A percentile compares a stretch with the other conserved stretches of the same genome.
These are phyloP conservation scores for Yamadazyma dendronema DNA, from an alignment of 1,139 yeast species.

Conservation along the genomic window DNA sequence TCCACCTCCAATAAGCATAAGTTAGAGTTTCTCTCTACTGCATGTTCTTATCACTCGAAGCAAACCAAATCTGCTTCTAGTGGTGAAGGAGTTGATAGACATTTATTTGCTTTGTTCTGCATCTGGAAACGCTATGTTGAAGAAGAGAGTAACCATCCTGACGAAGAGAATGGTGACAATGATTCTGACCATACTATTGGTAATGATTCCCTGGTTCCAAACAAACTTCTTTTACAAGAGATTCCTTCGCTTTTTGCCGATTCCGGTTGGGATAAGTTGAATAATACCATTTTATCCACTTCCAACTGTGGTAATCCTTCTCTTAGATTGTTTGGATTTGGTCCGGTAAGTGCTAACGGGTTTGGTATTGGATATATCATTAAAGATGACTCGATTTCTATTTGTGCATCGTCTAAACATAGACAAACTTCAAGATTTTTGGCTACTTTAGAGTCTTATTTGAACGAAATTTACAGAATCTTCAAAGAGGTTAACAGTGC, in stretches of 20 bases:
- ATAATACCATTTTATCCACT: slow-evolving; percentile 48
- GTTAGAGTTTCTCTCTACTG: slow-evolving; percentile 57
- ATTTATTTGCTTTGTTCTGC: slow-evolving; percentile 81
- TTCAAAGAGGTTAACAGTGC: slow-evolving; percentile 41
- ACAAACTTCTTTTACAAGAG: slow-evolving; percentile 20
- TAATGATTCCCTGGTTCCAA: slow-evolving; percentile 12
- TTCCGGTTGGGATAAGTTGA: slow-evolving; percentile 61
- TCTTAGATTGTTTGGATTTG: slow-evolving; percentile 83
- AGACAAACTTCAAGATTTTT: slow-evolving; percentile 84
- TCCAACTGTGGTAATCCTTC: slow-evolving; percentile 77
- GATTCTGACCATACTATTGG: slow-evolving; percentile 25
- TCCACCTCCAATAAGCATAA: slow-evolving; percentile 58
- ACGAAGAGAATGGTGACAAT: slow-evolving; percentile 12
- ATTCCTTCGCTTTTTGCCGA: slow-evolving; percentile 65
- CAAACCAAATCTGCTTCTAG: slow-evolving; percentile 67
- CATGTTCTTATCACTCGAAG: slow-evolving; percentile 67
- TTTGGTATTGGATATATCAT: slow-evolving; percentile 91
- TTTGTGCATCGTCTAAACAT: slow-evolving; percentile 88
- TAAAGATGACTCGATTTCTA: slow-evolving; percentile 78
- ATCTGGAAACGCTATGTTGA: slow-evolving; percentile 77
- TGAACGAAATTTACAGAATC: slow-evolving; percentile 60
- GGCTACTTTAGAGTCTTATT: slow-evolving; percentile 68
- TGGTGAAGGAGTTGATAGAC: slow-evolving; percentile 90
- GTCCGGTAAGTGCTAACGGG: slow-evolving; percentile 88
- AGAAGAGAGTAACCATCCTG: slow-evolving; percentile 13